Percentiles rank a stretch among this genome's conserved stretches.
Conservation (phyloP, 192 early-diverging fungal genomes). For the Linnemannia elongata region DNA sequence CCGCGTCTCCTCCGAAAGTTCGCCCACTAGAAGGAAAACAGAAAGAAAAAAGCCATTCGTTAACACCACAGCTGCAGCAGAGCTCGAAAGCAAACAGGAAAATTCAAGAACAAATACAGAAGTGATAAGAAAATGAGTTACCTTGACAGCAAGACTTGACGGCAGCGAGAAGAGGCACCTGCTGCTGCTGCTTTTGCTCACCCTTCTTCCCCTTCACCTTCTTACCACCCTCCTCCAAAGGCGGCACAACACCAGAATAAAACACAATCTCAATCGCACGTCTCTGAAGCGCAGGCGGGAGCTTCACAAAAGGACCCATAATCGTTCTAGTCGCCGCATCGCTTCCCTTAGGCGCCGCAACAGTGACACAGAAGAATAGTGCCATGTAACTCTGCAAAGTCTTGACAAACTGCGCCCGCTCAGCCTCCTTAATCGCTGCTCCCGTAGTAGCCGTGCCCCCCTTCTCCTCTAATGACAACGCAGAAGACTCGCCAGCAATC, state of each 20-base stretch:
- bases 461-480: conserved; percentile 16
- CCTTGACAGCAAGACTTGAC: conserved; percentile 49
- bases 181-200: neutral
- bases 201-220: neutral
- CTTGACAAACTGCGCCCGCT: conserved; percentile 29
- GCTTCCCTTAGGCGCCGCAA: conserved; percentile 19
- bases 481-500: conserved; percentile 33
- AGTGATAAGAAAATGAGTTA: neutral
- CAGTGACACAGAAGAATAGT: conserved; percentile 48
- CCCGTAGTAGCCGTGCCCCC: neutral
- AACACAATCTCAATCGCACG: conserved; percentile 64
- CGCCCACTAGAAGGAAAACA: conserved; percentile 11
- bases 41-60: neutral
- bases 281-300: conserved; percentile 59
- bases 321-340: conserved; percentile 37
- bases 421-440: conserved; percentile 22
- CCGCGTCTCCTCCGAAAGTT: conserved; percentile 40
- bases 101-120: neutral
- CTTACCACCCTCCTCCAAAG: neutral
- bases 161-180: conserved; percentile 32
- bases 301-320: conserved; percentile 59
- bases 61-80: neutral
- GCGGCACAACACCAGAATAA: conserved; percentile 29
- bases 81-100: neutral
- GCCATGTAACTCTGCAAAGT: conserved; percentile 47